Evolutionary conservation across 2,329 filamentous ascomycete species (phyloP).

Genomic region (Pyricularia sp.): DNA sequence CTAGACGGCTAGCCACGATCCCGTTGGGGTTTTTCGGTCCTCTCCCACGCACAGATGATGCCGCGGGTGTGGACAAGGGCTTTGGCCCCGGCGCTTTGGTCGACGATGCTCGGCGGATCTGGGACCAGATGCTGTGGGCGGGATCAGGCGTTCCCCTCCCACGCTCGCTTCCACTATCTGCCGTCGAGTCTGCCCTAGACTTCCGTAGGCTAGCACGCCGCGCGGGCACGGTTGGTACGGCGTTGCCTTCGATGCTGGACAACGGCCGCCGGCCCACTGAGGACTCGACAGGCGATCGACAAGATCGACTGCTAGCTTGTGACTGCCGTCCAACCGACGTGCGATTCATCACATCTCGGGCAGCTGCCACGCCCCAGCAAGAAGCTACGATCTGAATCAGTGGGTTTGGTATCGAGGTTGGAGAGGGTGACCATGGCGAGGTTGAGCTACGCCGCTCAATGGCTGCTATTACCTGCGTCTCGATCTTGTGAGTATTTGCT

Average conservation of each 20-base stretch:
- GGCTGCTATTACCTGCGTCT: slow-evolving; percentile 41
- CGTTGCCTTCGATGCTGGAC: not conserved
- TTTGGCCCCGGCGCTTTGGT: not conserved
- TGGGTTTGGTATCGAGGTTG: slow-evolving; percentile 28
- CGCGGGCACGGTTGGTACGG: not conserved
- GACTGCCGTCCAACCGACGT: slow-evolving; percentile 7
- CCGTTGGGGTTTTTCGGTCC: not conserved
- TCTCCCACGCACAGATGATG: not conserved
- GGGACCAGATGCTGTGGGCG: slow-evolving; percentile 10
- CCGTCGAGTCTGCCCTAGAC: not conserved
- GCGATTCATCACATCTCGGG: slow-evolving; percentile 29
- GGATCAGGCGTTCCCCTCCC: slow-evolving; percentile 4
- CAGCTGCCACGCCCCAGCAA: slow-evolving; percentile 38
- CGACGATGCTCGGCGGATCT: slow-evolving; percentile 12
- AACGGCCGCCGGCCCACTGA: not conserved
- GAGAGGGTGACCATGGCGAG: slow-evolving; percentile 43
- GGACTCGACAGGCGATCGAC: not conserved
- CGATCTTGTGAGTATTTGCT: slow-evolving; percentile 23
- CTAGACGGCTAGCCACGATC: slow-evolving; percentile 3
- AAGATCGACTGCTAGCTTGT: not conserved
- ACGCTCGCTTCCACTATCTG: not conserved
- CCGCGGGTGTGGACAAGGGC: not conserved
- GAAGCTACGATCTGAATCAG: slow-evolving; percentile 35
- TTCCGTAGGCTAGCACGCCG: slow-evolving; percentile 8
- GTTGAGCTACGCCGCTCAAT: slow-evolving; percentile 37